phyloP scores from a whole-genome alignment of 495 filamentous ascomycete genomes.

The Entonaema liquescens region DNA sequence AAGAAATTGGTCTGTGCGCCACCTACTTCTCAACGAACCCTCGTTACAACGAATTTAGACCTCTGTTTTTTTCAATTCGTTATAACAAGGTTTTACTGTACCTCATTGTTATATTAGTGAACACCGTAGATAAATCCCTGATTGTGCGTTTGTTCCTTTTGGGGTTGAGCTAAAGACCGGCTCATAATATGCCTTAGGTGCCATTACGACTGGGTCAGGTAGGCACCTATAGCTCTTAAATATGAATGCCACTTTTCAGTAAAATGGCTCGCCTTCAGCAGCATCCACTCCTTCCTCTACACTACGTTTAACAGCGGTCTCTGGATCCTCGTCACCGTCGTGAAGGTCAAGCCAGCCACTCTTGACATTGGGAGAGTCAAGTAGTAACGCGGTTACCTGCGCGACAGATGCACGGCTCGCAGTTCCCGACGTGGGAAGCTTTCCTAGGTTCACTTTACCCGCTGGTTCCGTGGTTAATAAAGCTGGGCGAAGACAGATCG shows the following conservation, averaged over 20 bases:
- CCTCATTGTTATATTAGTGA: too few relatives aligned
- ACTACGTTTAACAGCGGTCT: conserved; percentile 70
- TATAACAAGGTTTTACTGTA: too few relatives aligned
- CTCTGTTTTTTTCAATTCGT: too few relatives aligned
- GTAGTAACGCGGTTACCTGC: conserved; percentile 68
- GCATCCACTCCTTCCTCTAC: conserved; percentile 69
- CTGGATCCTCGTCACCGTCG: conserved; percentile 64
- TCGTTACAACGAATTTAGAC: too few relatives aligned
- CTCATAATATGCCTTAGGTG: too few relatives aligned
- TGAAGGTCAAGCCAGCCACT: conserved; percentile 58
- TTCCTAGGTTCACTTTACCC: conserved; percentile 71
- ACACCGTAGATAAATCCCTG: too few relatives aligned
- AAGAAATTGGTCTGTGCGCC: too few relatives aligned
- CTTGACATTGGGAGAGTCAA: conserved; percentile 63
- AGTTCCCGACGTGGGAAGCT: conserved; percentile 61
- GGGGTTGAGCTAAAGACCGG: too few relatives aligned
- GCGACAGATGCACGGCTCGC: conserved; percentile 76
- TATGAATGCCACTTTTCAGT: conserved; percentile 7
- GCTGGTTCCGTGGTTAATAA: conserved; percentile 67
- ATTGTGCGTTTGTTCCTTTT: too few relatives aligned
- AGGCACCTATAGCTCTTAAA: too few relatives aligned
- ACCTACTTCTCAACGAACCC: too few relatives aligned
- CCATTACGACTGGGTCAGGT: too few relatives aligned
- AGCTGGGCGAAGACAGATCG: conserved; percentile 76
- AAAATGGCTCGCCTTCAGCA: conserved; percentile 66